phyloP scores from a whole-genome alignment of 78 protist species.

The Mantamonas sphyraenae region DNA sequence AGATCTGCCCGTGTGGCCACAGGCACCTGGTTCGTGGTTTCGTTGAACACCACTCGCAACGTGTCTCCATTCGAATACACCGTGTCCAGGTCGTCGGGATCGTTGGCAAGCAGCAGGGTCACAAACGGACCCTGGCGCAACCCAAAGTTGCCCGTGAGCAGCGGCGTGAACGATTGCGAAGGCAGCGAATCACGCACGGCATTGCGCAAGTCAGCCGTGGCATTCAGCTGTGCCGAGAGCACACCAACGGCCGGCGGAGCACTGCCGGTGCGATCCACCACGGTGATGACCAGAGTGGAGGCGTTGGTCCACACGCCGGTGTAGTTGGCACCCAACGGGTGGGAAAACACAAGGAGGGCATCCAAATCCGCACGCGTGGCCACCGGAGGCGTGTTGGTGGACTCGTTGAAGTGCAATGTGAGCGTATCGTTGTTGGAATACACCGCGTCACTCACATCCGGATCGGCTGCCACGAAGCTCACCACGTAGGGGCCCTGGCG shows the following conservation, averaged over 20 bases:
- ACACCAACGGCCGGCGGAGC: neutral
- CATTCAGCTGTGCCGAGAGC: no score
- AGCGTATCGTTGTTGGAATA: neutral
- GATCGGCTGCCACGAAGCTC: neutral
- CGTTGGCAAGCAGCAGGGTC: neutral
- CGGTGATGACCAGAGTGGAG: neutral
- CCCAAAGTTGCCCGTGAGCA: no score
- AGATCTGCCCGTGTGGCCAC: neutral
- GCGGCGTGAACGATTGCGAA: no score
- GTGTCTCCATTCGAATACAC: neutral
- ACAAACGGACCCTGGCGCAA: no score
- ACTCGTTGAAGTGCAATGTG: neutral
- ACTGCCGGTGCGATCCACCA: neutral
- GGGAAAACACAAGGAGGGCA: neutral
- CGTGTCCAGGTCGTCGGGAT: constrained; percentile 1
- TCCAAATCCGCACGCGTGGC: neutral
- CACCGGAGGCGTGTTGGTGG: neutral
- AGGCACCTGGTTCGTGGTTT: neutral
- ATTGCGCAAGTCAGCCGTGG: no score
- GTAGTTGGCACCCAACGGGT: neutral
- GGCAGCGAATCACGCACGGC: no score
- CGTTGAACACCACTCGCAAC: neutral
- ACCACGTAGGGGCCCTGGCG: neutral
- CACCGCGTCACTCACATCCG: neutral
- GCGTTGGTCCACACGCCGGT: neutral